Conservation (phyloP, 768 basidiomycete species). For the Mrakia hoshinonis region DNA sequence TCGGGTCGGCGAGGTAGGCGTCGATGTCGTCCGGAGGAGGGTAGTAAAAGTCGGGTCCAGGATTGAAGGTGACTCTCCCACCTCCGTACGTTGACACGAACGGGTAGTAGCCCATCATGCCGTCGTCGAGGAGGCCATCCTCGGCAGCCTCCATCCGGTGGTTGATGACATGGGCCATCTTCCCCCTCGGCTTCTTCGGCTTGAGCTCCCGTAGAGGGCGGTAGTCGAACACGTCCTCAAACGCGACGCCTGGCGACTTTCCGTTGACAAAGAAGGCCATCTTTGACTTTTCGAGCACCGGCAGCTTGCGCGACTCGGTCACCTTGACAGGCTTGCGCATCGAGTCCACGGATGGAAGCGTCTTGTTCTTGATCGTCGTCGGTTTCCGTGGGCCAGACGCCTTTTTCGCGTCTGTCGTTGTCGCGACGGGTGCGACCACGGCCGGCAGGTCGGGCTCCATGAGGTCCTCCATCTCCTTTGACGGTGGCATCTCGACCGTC, state of each 20-base stretch:
- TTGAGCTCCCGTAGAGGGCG: constrained; percentile 64
- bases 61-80: constrained; percentile 72
- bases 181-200: constrained; percentile 54
- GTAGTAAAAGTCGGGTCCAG: constrained; percentile 77
- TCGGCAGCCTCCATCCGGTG: neutral
- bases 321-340: neutral
- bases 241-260: constrained; percentile 70
- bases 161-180: constrained; percentile 40
- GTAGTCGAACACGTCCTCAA: constrained; percentile 80
- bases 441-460: constrained; percentile 59
- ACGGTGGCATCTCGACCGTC: constrained; percentile 73
- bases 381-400: constrained; percentile 48
- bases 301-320: constrained; percentile 53
- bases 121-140: constrained; percentile 55
- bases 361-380: constrained; percentile 26
- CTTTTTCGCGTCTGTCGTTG: constrained; percentile 23
- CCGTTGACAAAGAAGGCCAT: constrained; percentile 92
- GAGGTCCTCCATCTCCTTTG: constrained; percentile 84
- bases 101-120: constrained; percentile 88
- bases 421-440: constrained; percentile 52
- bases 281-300: constrained; percentile 59
- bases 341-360: constrained; percentile 26
- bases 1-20: neutral
- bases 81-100: constrained; percentile 89
- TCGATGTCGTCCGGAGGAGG: constrained; percentile 52